Base-by-base conservation (phyloP, 177 flowering plant genomes). In the Vitis hybrid region DNA sequence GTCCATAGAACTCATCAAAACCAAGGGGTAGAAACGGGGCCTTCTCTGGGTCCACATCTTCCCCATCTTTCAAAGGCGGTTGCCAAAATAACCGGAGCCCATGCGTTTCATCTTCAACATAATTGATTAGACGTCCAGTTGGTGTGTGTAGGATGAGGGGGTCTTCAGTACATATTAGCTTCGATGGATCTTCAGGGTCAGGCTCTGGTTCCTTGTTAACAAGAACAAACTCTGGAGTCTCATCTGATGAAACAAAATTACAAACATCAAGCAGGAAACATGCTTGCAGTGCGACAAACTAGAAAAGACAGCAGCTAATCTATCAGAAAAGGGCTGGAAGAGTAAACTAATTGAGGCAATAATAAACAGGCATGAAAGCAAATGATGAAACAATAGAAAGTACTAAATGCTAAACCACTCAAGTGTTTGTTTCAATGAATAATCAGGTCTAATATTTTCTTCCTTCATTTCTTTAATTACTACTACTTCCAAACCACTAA, bases 1-100 rank as follows among this genome's bases (percentile, higher is more conserved):
- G 69, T 61, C 95, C 98, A 81, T 72, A 90, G 71, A 92, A 90
- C 64, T 94, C 99, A 77, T 94, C 99, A 79, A 77, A 89, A 45
- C 97, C 97, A 67, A 91, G 93, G 40, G 97, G 97, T 14, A 93
- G 85, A 63, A 89, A 92, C 72, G 80, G 57, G 13, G 69, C 87
- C 76, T 91, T 89, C 14, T 78, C 79, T 18, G 91, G 90, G 70
- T 92, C 95, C 57, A 84, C 81, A 3, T 87, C 85, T 72, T 92
- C 95, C 21, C 88, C 92, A 13, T 86, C 89, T 74, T 87, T 68
- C 50, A 83, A 63, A 49, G 79, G 77, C 6, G 99, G 98, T 77
- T 87, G 97, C 97, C 97, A 94, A 82, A 89, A 94, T 61, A 94
- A 77, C 34, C 97, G 86, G 55, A 94, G 32, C 52, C 95, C 97